A percentile compares a stretch with the other conserved stretches of the same genome.
Evolutionary conservation across 169 alveolate genomes (phyloP).

Genomic region (Eimeria tenella): DNA sequence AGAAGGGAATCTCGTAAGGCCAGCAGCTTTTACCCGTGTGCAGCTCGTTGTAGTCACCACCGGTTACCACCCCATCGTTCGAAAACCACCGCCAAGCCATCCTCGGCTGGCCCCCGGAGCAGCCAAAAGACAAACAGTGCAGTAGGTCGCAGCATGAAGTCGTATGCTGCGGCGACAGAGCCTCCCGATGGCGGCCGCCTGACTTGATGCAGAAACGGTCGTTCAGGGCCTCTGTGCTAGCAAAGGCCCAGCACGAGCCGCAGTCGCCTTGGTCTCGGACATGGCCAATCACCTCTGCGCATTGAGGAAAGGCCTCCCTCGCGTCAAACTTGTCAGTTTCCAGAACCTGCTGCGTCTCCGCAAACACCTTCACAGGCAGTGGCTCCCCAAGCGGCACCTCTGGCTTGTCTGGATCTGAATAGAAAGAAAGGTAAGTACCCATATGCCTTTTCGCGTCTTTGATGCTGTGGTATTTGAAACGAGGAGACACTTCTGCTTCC

Average conservation of each 20-base stretch:
- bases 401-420: conserved; percentile 43
- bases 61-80: conserved; percentile 72
- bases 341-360: background rate
- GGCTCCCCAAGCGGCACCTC: conserved; percentile 50
- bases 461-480: conserved; percentile 44
- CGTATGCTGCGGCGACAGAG: conserved; percentile 85
- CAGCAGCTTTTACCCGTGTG: conserved; percentile 79
- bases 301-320: conserved; percentile 66
- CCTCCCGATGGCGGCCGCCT: conserved; percentile 49
- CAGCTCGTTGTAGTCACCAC: conserved; percentile 70
- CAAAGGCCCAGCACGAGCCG: conserved; percentile 95
- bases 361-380: conserved; percentile 26
- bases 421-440: conserved; percentile 69
- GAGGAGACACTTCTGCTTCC: conserved; percentile 73
- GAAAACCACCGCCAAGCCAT: conserved; percentile 84
- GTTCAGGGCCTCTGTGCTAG: conserved; percentile 89
- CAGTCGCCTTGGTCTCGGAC: conserved; percentile 91
- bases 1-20: conserved; percentile 79
- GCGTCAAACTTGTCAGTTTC: conserved; percentile 48
- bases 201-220: conserved; percentile 89
- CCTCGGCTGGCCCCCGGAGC: conserved; percentile 88
- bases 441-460: conserved; percentile 71
- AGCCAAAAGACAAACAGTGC: conserved; percentile 83
- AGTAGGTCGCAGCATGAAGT: conserved; percentile 84
- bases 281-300: conserved; percentile 83